Base-by-base conservation (phyloP, 1,284 basidiomycete genomes). In the Puccinia brachypodii region DNA sequence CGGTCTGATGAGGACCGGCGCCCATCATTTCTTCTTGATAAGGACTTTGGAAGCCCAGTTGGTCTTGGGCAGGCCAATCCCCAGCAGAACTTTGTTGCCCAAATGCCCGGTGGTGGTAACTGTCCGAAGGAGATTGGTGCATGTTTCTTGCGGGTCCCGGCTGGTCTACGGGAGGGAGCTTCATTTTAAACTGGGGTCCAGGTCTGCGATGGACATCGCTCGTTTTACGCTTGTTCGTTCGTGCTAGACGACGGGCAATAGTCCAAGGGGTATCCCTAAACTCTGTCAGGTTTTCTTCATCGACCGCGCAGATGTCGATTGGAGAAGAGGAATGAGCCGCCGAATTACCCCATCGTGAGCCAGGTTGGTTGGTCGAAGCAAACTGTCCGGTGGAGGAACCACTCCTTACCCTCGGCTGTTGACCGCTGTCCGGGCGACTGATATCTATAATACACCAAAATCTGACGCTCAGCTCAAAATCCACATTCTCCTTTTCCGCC, bases 181-280 rank as follows among this genome's bases (percentile, higher is more conserved):
- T 75, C 36, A 40, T 28, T 19, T 25, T 33, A 60, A 75, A 75
- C 36, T 75, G 31, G 56, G 73, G 53, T 40, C 64, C n/a, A 40
- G 28, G 31, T 60, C 38, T 3, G 33, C 31, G 31, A n/a, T 7
- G 19, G 47, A 50, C 14, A 60, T 36, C n/a, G 33, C 69, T 72
- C 69, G 11, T 44, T 75, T 58, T 75, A 36, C 73, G 47, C 53
- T 42, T 75, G 53, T 60, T 75, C 38, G 36, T 75, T 38, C 38
- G n/a, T 60, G 73, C 73, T 4, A 75, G 56, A 38, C 73, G 73
- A 58, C 73, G 73, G 47, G 73, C 73, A 58, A 75, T 75, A 42
- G 73, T 75, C 73, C 73, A 75, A 25, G 73, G 73, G 38, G 47
- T 75, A 22, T 75, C 73, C 38, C 25, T 56, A 44, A 75, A 75